phyloP scores from a whole-genome alignment of 306 rosid species.

The Lathyrus oleraceus region DNA sequence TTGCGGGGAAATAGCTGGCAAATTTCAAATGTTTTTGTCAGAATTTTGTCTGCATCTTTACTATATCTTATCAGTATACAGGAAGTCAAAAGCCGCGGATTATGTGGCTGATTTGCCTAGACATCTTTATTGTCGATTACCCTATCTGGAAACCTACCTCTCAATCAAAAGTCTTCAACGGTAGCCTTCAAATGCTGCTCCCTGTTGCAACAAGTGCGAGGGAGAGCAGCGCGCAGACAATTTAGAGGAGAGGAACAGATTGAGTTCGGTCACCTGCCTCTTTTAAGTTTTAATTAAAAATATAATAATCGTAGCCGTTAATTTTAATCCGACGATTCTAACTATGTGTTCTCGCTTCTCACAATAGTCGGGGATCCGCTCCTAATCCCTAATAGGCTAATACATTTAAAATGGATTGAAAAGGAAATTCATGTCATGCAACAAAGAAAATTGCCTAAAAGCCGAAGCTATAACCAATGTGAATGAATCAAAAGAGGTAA shows the following conservation, averaged over 20 bases:
- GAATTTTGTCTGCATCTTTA: not conserved
- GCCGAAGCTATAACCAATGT: conserved; percentile 17
- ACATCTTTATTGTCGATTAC: not conserved
- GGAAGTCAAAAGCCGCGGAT: not conserved
- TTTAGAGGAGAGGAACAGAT: not conserved
- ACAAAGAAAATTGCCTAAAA: conserved; percentile 16
- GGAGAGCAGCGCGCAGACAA: not conserved
- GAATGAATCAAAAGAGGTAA: conserved; percentile 14
- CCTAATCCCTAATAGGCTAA: conserved; percentile 46
- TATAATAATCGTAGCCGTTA: not conserved
- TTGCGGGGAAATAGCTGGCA: not conserved
- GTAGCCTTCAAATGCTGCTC: not conserved
- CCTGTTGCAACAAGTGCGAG: not conserved
- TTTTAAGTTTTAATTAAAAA: not conserved
- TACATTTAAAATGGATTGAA: conserved; percentile 32
- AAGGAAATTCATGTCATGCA: conserved; percentile 3
- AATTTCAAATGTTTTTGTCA: not conserved
- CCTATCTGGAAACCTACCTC: not conserved
- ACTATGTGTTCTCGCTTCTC: not conserved
- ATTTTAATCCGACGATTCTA: not conserved
- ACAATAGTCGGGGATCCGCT: not conserved
- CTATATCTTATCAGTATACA: not conserved
- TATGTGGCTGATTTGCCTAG: not conserved
- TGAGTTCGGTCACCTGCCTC: not conserved
- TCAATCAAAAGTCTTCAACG: not conserved